Base-by-base conservation (phyloP, 345 rosid species). In the Lagerstroemia speciosa region DNA sequence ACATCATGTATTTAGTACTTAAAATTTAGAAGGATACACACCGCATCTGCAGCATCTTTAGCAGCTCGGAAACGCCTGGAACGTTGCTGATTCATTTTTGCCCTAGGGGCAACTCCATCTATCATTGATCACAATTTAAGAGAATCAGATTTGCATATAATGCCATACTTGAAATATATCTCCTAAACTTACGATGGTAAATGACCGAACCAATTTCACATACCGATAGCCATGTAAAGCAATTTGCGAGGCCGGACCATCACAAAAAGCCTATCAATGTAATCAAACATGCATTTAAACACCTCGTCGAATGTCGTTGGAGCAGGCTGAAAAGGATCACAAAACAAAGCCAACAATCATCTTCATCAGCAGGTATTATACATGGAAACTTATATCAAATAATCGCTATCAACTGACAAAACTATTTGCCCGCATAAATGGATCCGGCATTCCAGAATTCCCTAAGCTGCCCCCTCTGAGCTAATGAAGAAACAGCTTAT, bases 101-200 rank as follows among this genome's bases (percentile, higher is more conserved):
- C 99, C 68, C 99, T 84, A 34, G 98, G 99, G 29, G 98, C 99
- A 15, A 94, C 99, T 67, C 99, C 97, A 74, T 94, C 99, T 94
- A 75, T 71, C 50, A 64, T 75, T 46, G 63, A 48, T 73, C 61
- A 72, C 29, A 73, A 70, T 66, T n/a, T n/a, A 17, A 65, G 30
- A 38, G 22, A 65, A 65, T 65, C 67, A 65, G 46, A 34, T 40
- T 2, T 65, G 11, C 43, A 40, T 7, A 20, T 1, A 38, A 24
- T 19, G 9, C 30, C 45, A 43, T 16, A 33, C 24, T 19, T n/a
- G 26, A 37, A 36, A 40, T 24, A 10, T n/a, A 19, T 58, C 31
- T 3, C 10, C 32, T 27, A 65, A 40, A 3, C 9, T 40, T 36
- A n/a, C 17, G 16, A 26, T 38, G 31, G 40, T 3, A 36, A 41